Percentiles rank a stretch among this genome's conserved stretches.
phyloP scores from a whole-genome alignment of 2,329 filamentous ascomycete species.

The Aciculosporium take region DNA sequence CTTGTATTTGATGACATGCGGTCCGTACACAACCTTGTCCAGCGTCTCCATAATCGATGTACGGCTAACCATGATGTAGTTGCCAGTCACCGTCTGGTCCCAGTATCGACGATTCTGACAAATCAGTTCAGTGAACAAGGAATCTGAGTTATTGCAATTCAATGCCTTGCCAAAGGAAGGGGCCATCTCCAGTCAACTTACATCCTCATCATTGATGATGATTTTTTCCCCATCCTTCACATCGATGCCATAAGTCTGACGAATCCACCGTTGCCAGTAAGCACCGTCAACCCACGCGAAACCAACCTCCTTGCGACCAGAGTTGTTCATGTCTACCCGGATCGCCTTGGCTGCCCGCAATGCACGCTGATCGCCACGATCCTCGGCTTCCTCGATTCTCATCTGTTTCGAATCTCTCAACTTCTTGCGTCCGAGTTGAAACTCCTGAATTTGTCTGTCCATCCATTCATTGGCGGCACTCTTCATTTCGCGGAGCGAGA shows the following conservation, averaged over 20 bases:
- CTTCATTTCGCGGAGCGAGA: constrained; percentile 80
- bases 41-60: constrained; percentile 84
- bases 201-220: constrained; percentile 93
- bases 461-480: constrained; percentile 95
- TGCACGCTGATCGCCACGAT: constrained; percentile 79
- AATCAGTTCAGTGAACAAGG: background rate
- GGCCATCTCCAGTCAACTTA: constrained; percentile 38
- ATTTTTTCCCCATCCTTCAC: constrained; percentile 79
- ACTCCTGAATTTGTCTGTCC: constrained; percentile 83
- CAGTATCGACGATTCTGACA: constrained; percentile 78
- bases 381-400: constrained; percentile 89
- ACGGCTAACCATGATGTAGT: constrained; percentile 76
- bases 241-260: constrained; percentile 87
- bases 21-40: constrained; percentile 52
- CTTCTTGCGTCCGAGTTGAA: constrained; percentile 87
- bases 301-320: constrained; percentile 73
- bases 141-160: background rate
- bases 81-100: constrained; percentile 81
- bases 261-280: constrained; percentile 96
- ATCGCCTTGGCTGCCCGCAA: constrained; percentile 80
- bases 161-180: background rate
- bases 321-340: constrained; percentile 77
- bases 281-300: constrained; percentile 97
- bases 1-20: constrained; percentile 60
- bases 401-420: constrained; percentile 88